Evolutionary conservation across 2,329 filamentous ascomycete species (phyloP).

Genomic region (Chrysoporthe puriensis): DNA sequence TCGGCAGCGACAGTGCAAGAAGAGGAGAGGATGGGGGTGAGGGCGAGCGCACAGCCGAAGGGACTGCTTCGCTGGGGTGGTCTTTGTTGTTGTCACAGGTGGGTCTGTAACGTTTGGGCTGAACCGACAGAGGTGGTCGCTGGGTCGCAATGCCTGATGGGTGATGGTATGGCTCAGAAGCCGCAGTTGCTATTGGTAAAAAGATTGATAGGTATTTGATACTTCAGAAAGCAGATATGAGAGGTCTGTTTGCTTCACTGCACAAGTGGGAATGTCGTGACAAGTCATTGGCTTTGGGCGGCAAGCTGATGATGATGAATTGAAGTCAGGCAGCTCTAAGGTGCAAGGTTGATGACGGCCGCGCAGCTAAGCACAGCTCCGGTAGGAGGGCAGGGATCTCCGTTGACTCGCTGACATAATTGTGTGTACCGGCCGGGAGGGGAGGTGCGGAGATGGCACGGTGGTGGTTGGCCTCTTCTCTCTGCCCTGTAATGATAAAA

Average conservation of each 20-base stretch:
- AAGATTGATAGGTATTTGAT: slow-evolving; percentile 1
- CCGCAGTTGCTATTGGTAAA: slow-evolving; percentile 1
- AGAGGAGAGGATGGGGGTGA: background rate
- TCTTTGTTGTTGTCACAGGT: slow-evolving; percentile 18
- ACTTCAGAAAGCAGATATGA: background rate
- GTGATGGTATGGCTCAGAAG: slow-evolving; percentile 7
- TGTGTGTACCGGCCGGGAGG: too few species aligned
- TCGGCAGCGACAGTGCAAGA: slow-evolving; percentile 16
- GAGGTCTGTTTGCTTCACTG: background rate
- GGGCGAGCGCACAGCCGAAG: background rate
- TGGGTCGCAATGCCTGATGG: background rate
- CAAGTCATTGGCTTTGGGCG: background rate
- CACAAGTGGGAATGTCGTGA: background rate
- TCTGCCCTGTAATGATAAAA: too few species aligned
- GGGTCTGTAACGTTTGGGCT: slow-evolving; percentile 20
- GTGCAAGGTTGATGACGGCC: background rate
- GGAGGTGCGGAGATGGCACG: too few species aligned
- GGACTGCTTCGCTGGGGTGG: background rate
- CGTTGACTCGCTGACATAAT: slow-evolving; percentile 2
- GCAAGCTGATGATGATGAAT: slow-evolving; percentile 1
- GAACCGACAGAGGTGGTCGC: background rate
- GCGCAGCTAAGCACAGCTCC: background rate
- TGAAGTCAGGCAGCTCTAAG: background rate
- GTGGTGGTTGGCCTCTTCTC: too few species aligned
- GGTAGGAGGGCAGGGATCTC: background rate